Conservation (phyloP, 176 grass and related monocot species). For the Bonia amplexicaulis region DNA sequence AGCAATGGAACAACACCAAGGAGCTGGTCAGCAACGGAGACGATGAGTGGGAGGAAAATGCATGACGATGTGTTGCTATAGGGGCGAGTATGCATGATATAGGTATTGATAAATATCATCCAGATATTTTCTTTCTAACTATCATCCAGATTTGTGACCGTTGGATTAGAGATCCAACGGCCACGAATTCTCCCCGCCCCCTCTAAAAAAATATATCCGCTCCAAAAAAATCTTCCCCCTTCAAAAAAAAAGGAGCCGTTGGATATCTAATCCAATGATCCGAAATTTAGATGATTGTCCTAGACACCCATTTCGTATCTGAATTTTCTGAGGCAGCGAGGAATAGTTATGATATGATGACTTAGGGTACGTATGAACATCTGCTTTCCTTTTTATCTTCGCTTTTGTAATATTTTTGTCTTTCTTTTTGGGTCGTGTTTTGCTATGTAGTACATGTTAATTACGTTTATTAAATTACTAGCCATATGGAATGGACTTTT, state of each 20-base stretch:
- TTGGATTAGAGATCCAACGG: no score
- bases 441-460: constrained; percentile 16
- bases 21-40: background rate
- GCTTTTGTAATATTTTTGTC: constrained; percentile 4
- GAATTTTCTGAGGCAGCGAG: constrained; percentile 11
- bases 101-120: no score
- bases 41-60: background rate
- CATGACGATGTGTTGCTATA: background rate
- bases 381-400: background rate
- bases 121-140: no score
- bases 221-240: no score
- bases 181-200: no score
- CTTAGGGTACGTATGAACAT: constrained; percentile 12
- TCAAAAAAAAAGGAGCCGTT: no score
- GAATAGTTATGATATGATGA: constrained; percentile 18
- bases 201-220: no score
- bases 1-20: constrained; percentile 57
- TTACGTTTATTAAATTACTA: constrained; percentile 11
- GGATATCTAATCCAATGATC: no score
- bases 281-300: no score
- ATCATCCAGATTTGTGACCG: no score
- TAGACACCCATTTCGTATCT: background rate
- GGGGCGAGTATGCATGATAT: background rate
- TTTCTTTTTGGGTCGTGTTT: background rate
- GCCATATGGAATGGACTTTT: background rate